phyloP scores from a whole-genome alignment of 345 rosid species.

The Boechera retrofracta region DNA sequence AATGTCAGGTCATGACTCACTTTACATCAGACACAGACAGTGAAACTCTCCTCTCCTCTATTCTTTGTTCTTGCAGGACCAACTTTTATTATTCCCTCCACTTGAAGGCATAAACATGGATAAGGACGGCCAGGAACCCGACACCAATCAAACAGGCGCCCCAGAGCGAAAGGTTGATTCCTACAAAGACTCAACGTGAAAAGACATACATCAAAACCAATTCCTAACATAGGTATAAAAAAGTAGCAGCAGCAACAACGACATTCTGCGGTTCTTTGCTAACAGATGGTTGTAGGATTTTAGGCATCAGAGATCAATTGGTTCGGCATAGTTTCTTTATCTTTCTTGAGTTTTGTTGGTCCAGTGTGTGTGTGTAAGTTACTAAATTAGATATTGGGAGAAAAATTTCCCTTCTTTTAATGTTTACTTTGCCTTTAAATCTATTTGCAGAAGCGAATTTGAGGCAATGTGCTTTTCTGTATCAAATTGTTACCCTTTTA shows the following conservation, averaged over 20 bases:
- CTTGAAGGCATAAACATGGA: slow-evolving; percentile 59
- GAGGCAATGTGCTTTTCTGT: slow-evolving; percentile 26
- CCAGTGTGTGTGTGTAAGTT: slow-evolving; percentile 28
- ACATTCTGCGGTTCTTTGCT: slow-evolving; percentile 28
- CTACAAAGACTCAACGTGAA: slow-evolving; percentile 34
- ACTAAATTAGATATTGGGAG: slow-evolving; percentile 18
- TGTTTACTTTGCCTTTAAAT: slow-evolving; percentile 11
- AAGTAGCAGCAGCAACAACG: slow-evolving; percentile 30
- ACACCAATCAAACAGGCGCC: slow-evolving; percentile 45
- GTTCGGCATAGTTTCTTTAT: slow-evolving; percentile 25
- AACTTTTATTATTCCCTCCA: slow-evolving; percentile 62
- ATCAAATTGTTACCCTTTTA: neutral
- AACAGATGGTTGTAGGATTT: slow-evolving; percentile 42
- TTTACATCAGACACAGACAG: slow-evolving; percentile 17
- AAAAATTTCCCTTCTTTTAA: neutral
- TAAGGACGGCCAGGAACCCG: slow-evolving; percentile 53
- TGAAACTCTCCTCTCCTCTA: neutral
- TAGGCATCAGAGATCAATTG: slow-evolving; percentile 35
- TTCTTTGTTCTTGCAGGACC: slow-evolving; percentile 61
- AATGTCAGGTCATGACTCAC: neutral
- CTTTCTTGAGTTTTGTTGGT: neutral
- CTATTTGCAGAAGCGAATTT: slow-evolving; percentile 23
- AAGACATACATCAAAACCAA: slow-evolving; percentile 31
- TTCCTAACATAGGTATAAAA: slow-evolving; percentile 42
- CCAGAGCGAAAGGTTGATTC: slow-evolving; percentile 51